Evolutionary conservation across 2,329 filamentous ascomycete genomes (phyloP), one percentile per base, ranked within the genome.

Genomic region (Onygena corvina): DNA sequence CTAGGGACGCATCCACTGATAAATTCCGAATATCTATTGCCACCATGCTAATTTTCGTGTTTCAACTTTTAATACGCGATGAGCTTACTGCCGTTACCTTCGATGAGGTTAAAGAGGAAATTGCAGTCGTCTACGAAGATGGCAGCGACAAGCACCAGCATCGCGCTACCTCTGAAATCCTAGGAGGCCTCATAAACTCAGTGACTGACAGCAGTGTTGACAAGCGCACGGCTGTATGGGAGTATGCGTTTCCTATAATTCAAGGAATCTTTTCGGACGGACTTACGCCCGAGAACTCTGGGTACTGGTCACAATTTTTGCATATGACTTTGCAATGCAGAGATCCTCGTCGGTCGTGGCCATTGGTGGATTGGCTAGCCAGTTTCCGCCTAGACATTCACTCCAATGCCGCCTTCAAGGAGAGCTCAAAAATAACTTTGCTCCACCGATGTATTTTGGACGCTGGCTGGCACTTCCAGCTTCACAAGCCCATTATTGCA

Each of bases 101-200:
- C 58, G 81, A 90, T 4, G 92, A 98, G 49, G 81, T 98, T 64
- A 84, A 90, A 61, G 82, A 89, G 57, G 74, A 95, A 52, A 79
- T 85, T 3, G 72, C 77, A 51, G 77, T 79, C 1, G 80, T 93
- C 0, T 96, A 87, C 60, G 90, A 83, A 11, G 90, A 98, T 64
- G 92, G 93, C 7, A 92, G 82, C 59, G 92, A 98, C 64, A 95
- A 95, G 67, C 92, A 98, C 64, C 90, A 98, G 64, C 92, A 98
- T 64, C 85, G 92, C 47, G 92, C 92, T 12, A 94, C 92, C 1
- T 80, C 92, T 0, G 92, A 98, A 67, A 95, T 98, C 50, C 71
- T 98, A 46, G 88, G 86, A 11, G 89, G 86, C 3, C 67, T 98
- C 59, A 73, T 98, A 21, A 80, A 81, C 12, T 86, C 86, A 30